Conservation (phyloP, 2,329 filamentous ascomycete genomes). For the Fusarium palustre region DNA sequence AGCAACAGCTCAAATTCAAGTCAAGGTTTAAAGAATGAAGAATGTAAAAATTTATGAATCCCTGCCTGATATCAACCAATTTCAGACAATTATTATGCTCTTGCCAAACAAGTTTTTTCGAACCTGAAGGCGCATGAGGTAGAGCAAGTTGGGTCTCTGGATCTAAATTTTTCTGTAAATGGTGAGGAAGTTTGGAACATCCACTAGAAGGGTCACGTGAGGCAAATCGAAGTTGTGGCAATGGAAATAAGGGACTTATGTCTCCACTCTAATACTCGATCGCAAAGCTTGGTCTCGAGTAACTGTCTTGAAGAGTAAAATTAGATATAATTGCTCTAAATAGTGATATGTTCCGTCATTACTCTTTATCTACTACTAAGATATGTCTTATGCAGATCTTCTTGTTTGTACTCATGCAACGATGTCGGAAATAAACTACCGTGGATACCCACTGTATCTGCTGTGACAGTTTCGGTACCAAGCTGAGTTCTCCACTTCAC, state of each 20-base stretch:
- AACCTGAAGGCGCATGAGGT: constrained; percentile 33
- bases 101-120: constrained; percentile 1
- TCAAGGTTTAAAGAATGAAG: neutral
- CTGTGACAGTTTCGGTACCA: constrained; percentile 3
- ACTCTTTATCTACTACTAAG: neutral
- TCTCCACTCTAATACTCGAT: constrained; percentile 6
- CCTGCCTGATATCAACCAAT: neutral
- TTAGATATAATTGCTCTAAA: too few species aligned
- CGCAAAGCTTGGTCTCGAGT: too few species aligned
- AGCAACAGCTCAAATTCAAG: neutral
- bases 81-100: neutral
- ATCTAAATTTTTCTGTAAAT: constrained; percentile 48
- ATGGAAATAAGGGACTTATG: constrained; percentile 14
- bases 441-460: neutral
- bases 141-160: constrained; percentile 27
- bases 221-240: constrained; percentile 3
- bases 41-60: neutral
- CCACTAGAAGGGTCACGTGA: constrained; percentile 39
- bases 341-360: too few species aligned
- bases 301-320: too few species aligned
- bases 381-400: neutral
- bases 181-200: constrained; percentile 9
- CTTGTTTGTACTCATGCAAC: neutral
- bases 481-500: constrained; percentile 34
- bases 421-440: neutral